Base-by-base conservation (phyloP, 2,329 filamentous ascomycete species). In the Neofusicoccum laricinum region DNA sequence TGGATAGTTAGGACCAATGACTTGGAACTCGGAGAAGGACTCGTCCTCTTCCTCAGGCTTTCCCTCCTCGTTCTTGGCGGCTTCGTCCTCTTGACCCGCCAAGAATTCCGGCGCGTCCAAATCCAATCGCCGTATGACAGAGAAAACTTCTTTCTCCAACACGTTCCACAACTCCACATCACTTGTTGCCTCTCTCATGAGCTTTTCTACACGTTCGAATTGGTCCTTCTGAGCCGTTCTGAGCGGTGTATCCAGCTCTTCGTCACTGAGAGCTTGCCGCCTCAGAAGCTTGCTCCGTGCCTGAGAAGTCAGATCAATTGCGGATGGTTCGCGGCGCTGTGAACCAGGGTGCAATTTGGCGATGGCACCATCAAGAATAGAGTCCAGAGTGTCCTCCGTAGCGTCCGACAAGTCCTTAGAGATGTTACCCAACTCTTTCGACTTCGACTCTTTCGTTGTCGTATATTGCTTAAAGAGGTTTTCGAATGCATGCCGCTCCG, bases 111-210 rank as follows among this genome's bases (percentile, higher is more conserved):
- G 41, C 32, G 34, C 73, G 61, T 78, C 72, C 12, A 90, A 79
- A 11, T 86, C 84, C 19, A 92, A 76, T 65, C 79, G 82, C 3
- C 76, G 72, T 0, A 89, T 83, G 67, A 88, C 76, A 1, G 82
- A 79, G 69, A 93, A 90, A 12, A 93, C 87, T 58, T 92, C 84
- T 4, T 78, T 73, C 66, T 91, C 86, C 72, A 93, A 80, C 2
- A 89, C 75, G 6, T 85, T 74, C 89, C 90, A 93, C 10, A 92
- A 79, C 58, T 86, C 85, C 19, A 82, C 76, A 69, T 93, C 90
- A 0, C 85, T 85, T 65, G 78, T 69, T 17, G 87, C 87, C 1
- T 70, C 72, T 11, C 78, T 75, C 78, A 93, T 84, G 43, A 85
- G 70, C 5, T 69, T 67, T 66, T 85, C 82, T 8, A 92, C 81